Evolutionary conservation across 768 basidiomycete species (phyloP), one percentile per base, ranked within the genome.

Genomic region (Lentinula sp.): DNA sequence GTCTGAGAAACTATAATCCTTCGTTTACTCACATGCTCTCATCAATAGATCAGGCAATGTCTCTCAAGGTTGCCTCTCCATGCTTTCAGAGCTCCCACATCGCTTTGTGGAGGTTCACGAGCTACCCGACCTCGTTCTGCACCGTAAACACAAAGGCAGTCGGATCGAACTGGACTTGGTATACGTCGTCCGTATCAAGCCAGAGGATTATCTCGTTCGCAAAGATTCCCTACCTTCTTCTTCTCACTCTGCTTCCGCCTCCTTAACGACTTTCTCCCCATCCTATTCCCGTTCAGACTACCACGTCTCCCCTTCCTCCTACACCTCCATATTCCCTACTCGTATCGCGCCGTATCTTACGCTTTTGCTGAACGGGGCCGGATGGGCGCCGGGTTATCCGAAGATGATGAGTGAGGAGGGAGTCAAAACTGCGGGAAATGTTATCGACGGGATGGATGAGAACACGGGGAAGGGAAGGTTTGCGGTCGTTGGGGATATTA

Each of bases 291-390:
- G 92, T 28, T 68, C 73, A 0, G 79, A 86, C 60, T 97, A 97
- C 70, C 95, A 93, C 66, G 69, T 77, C n/a, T 74, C 84, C 55
- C 92, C 95, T 0, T 73, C 81, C 13, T 67, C 74, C 4, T 95
- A 89, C 71, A 69, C 71, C 1, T 91, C 90, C 7, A 76, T 78
- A 3, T 95, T 97, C 68, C 78, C 82, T 59, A 78, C 83, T 36
- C 55, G 94, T 90, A 78, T 95, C 36, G 91, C 92, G 0, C 94
- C 92, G 0, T 93, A 91, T 71, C 77, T 93, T 3, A 92, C 91
- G 0, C 81, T 95, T 6, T 81, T 96, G 62, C 76, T 96, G 55
- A 93, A 97, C 67, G 95, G 93, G 13, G 82, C 87, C 0, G 93
- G 93, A 35, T 96, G 95, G 94, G 76, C 85, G 4, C 80, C 84